Conservation (phyloP, 306 rosid species). For the Prosopis cineraria region DNA sequence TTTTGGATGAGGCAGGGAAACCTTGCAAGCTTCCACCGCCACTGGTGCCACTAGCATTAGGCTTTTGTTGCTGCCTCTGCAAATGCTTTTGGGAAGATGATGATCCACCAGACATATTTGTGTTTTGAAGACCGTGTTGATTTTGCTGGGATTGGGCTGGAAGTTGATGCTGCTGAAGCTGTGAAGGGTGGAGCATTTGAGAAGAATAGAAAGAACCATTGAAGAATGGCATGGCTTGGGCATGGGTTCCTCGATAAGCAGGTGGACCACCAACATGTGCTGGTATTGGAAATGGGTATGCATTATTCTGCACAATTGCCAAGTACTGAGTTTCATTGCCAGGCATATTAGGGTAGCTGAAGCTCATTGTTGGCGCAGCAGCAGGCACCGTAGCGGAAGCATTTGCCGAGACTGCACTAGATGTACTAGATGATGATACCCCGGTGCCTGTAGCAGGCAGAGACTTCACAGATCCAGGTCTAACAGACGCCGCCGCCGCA, state of each 20-base stretch:
- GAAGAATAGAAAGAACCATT: conserved; percentile 87
- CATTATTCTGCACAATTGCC: conserved; percentile 87
- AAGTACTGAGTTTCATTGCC: conserved; percentile 85
- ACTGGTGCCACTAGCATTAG: conserved; percentile 52
- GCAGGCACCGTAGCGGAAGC: conserved; percentile 51
- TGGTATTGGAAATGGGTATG: conserved; percentile 83
- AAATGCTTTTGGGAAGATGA: conserved; percentile 84
- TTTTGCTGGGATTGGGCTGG: conserved; percentile 69
- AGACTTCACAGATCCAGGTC: conserved; percentile 82
- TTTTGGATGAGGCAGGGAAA: conserved; percentile 69
- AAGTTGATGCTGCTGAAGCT: conserved; percentile 61
- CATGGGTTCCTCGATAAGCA: conserved; percentile 82
- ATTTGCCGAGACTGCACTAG: conserved; percentile 46
- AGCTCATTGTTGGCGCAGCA: conserved; percentile 76
- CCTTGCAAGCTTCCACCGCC: conserved; percentile 69
- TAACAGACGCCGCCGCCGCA: conserved; percentile 46
- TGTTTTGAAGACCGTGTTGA: conserved; percentile 75
- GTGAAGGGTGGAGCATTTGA: conserved; percentile 89
- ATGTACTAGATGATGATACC: conserved; percentile 39
- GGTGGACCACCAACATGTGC: conserved; percentile 89
- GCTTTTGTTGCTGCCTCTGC: conserved; percentile 81
- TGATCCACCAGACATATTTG: conserved; percentile 69
- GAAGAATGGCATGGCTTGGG: conserved; percentile 78
- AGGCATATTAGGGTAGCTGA: conserved; percentile 77
- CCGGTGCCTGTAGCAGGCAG: conserved; percentile 57